Conservation (phyloP, 2,329 filamentous ascomycete species). For the Aspergillus pseudotamarii region DNA sequence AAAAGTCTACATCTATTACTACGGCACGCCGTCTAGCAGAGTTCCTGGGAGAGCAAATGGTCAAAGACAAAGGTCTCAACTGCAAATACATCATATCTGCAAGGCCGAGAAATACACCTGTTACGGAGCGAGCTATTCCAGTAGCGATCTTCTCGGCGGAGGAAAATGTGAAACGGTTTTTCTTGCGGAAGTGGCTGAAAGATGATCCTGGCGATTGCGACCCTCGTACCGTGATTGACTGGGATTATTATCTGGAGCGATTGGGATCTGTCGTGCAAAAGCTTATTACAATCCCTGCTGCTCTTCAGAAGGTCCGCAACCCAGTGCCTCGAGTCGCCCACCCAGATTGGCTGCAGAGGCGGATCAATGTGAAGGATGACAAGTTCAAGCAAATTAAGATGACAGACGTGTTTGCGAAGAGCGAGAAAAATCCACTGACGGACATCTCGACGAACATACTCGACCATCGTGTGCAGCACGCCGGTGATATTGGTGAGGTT, state of each 20-base stretch:
- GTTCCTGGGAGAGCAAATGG: slow-evolving; percentile 97
- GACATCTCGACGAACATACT: slow-evolving; percentile 70
- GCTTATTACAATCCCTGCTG: slow-evolving; percentile 96
- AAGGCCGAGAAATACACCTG: slow-evolving; percentile 80
- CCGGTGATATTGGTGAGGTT: slow-evolving; percentile 74
- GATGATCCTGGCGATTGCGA: slow-evolving; percentile 92
- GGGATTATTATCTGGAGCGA: slow-evolving; percentile 96
- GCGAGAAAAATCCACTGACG: slow-evolving; percentile 66
- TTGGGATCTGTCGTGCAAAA: slow-evolving; percentile 98
- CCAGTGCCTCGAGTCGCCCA: slow-evolving; percentile 91
- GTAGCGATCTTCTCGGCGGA: slow-evolving; percentile 98
- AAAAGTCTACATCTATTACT: slow-evolving; percentile 99
- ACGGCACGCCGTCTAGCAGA: slow-evolving; percentile 93
- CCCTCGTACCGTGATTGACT: slow-evolving; percentile 86
- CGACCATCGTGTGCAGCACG: slow-evolving; percentile 57
- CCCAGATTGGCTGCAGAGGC: slow-evolving; percentile 92
- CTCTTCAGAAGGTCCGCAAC: slow-evolving; percentile 91
- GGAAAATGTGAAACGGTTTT: slow-evolving; percentile 81
- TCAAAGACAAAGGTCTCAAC: slow-evolving; percentile 98
- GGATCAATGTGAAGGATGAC: slow-evolving; percentile 95
- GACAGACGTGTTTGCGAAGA: slow-evolving; percentile 78
- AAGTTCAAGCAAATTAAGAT: slow-evolving; percentile 98
- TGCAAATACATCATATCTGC: slow-evolving; percentile 99
- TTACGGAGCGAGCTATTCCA: slow-evolving; percentile 91
- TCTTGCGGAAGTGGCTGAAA: slow-evolving; percentile 91